Percentiles rank a stretch among this genome's conserved stretches.
Conservation (phyloP, 1,139 yeast species). For the Blastobotrys buckinghamii region DNA sequence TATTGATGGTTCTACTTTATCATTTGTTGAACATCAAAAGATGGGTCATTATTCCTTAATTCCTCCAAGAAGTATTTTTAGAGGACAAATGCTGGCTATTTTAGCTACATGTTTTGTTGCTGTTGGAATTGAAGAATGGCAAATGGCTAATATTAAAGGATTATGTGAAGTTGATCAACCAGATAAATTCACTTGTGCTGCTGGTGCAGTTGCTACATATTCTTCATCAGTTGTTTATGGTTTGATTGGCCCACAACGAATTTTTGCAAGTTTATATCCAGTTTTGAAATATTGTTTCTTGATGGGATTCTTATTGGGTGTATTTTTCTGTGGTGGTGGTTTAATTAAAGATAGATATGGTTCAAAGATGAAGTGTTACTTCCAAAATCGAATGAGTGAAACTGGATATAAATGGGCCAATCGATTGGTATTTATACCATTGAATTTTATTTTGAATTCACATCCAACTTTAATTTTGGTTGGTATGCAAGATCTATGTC, state of each 20-base stretch:
- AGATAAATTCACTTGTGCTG: slow-evolving; percentile 33
- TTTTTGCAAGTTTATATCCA: slow-evolving; percentile 44
- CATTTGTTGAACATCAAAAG: slow-evolving; percentile 44
- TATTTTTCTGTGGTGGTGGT: background rate
- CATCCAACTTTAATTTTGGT: slow-evolving; percentile 3
- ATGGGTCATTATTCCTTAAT: slow-evolving; percentile 54
- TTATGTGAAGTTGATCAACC: slow-evolving; percentile 43
- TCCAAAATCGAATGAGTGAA: background rate
- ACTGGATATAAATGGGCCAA: background rate
- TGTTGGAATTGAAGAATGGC: slow-evolving; percentile 51
- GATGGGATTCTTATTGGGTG: slow-evolving; percentile 28
- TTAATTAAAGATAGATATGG: background rate
- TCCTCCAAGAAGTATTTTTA: slow-evolving; percentile 55
- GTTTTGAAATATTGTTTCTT: slow-evolving; percentile 40
- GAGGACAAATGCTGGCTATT: slow-evolving; percentile 48
- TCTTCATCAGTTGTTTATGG: slow-evolving; percentile 56
- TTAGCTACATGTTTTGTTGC: slow-evolving; percentile 38
- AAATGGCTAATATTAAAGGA: slow-evolving; percentile 39
- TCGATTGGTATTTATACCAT: background rate
- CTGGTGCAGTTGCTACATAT: slow-evolving; percentile 39
- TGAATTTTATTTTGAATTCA: background rate
- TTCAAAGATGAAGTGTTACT: background rate
- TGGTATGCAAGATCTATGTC: slow-evolving; percentile 7
- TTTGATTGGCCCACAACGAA: slow-evolving; percentile 56
- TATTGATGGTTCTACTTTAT: slow-evolving; percentile 48